Evolutionary conservation across 2,329 filamentous ascomycete genomes (phyloP).

Genomic region (Pyricularia sp.): DNA sequence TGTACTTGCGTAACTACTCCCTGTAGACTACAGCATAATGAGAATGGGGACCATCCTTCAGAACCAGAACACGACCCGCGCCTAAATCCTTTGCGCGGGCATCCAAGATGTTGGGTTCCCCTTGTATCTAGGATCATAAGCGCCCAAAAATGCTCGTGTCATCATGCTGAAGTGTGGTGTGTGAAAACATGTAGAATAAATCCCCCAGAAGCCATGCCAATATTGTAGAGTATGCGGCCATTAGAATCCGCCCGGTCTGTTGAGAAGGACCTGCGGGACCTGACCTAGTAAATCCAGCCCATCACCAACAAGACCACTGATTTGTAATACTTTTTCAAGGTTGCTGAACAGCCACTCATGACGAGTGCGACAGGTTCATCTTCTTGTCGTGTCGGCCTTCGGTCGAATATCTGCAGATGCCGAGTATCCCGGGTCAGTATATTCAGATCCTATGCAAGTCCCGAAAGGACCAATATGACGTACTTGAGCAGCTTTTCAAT

Average conservation of each 20-base stretch:
- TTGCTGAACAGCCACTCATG: not conserved
- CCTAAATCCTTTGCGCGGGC: not conserved
- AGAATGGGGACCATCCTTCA: not conserved
- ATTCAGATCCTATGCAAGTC: not conserved
- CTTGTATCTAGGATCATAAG: not conserved
- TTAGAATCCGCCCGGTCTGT: not conserved
- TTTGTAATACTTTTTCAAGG: not conserved
- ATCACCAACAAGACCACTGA: not conserved
- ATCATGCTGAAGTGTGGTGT: not conserved
- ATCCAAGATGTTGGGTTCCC: not conserved
- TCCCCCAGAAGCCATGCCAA: not conserved
- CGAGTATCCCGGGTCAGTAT: not conserved
- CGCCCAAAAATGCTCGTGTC: not conserved
- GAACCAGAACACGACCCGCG: not conserved
- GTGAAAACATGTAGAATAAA: not conserved
- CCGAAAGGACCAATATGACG: slow-evolving; percentile 14
- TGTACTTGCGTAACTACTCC: not conserved
- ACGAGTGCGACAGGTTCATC: slow-evolving; percentile 18
- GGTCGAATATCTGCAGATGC: slow-evolving; percentile 40
- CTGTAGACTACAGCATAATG: not conserved
- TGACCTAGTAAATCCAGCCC: not conserved
- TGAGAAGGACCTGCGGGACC: not conserved
- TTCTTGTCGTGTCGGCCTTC: slow-evolving; percentile 53
- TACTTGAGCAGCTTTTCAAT: slow-evolving; percentile 97
- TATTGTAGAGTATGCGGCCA: not conserved